phyloP scores from a whole-genome alignment of 1,139 yeast genomes.

The Geotrichum bryndzae region DNA sequence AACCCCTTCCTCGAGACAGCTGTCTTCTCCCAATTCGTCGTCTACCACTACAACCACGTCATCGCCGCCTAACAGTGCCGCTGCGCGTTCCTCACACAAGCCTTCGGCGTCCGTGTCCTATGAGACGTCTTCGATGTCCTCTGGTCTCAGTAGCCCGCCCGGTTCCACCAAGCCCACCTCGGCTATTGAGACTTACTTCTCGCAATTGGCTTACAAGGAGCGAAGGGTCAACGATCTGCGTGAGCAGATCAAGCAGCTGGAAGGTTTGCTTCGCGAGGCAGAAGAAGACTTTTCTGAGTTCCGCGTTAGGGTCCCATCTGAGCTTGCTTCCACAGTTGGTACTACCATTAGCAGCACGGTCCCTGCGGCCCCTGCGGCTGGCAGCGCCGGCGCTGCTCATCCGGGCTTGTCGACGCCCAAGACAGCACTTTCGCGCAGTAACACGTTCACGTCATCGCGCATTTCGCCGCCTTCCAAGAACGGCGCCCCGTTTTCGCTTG shows the following conservation, averaged over 20 bases:
- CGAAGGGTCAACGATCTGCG: constrained; percentile 34
- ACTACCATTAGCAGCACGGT: neutral
- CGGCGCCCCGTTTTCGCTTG: neutral
- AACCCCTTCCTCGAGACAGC: neutral
- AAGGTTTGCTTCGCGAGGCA: constrained; percentile 29
- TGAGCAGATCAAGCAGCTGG: constrained; percentile 32
- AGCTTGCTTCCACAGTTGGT: neutral
- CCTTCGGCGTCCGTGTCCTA: constrained; percentile 9
- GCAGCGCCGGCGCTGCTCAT: neutral
- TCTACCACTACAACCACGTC: constrained; percentile 3
- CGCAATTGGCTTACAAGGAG: constrained; percentile 35
- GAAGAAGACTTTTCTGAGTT: constrained; percentile 27
- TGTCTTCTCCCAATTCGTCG: neutral
- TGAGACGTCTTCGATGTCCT: neutral
- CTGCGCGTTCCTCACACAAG: neutral
- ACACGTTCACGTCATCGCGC: neutral
- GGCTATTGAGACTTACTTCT: constrained; percentile 22
- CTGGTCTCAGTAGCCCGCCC: neutral
- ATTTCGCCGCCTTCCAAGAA: neutral
- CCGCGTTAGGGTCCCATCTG: constrained; percentile 10
- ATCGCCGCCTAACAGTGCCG: neutral
- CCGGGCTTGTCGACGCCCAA: neutral
- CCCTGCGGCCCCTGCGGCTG: neutral
- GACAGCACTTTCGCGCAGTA: neutral
- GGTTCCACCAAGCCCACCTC: constrained; percentile 1